Base-by-base conservation (phyloP, 371 early-diverging fungal species). In the Circinella umbellata region DNA sequence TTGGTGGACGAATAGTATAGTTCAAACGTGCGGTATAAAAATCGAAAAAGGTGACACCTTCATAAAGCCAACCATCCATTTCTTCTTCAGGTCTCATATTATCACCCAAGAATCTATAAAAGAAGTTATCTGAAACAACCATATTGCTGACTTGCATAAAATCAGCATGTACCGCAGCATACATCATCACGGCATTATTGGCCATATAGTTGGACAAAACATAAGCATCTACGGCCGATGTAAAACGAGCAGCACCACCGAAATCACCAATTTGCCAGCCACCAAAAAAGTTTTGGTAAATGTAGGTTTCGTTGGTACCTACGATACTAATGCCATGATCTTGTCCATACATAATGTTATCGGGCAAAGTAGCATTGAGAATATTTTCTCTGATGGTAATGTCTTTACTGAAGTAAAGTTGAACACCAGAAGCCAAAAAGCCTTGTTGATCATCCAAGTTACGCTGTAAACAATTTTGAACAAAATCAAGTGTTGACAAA, bases 241-340 rank as follows among this genome's bases (percentile, higher is more conserved):
- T 80, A n/a, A 82, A 78, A 64, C 80, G 74, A 38, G 72, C 66
- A 6, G 77, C 80, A 57, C 83, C 83, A 62, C 80, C 83, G 66
- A 82, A 77, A 57, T 82, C 83, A 46, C 70, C 77, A 17, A 80
- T 64, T 47, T 77, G 70, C 80, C 83, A 80, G 8, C 83, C 83
- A 57, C 80, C 83, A 71, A 82, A 68, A 47, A 80, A 82, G 68
- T 82, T 82, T 68, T 82, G 79, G n/a, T 71, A 71, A 34, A 82
- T 74, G 38, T 78, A 80, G 4, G 83, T 82, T 65, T 75, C 72
- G 46, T 82, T 82, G 42, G 68, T 66, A 13, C 79, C 80, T 2
- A 78, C 77, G 11, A 79, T 68, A 36, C 80, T 78, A 15, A 82
- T 69, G 63, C 67, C 83, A 42, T 82, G 83, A 48, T 82, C 78